phyloP scores from a whole-genome alignment of 345 rosid genomes.

The Cardamine resedifolia region DNA sequence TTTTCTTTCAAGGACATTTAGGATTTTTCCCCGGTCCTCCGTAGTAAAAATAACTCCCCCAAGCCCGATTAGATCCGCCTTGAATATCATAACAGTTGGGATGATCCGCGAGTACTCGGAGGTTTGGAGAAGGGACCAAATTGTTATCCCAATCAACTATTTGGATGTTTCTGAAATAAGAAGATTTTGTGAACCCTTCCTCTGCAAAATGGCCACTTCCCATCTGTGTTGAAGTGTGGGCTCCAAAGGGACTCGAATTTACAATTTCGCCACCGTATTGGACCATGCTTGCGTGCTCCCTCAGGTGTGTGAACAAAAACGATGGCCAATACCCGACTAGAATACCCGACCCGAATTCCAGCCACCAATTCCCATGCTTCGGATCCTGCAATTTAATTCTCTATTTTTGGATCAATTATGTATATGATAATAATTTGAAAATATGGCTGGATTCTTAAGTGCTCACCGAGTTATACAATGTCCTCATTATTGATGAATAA shows the following conservation, averaged over 20 bases:
- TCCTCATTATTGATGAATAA: background rate
- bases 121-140: slow-evolving; percentile 65
- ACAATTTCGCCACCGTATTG: slow-evolving; percentile 96
- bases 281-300: slow-evolving; percentile 93
- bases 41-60: slow-evolving; percentile 95
- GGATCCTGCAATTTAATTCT: slow-evolving; percentile 68
- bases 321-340: slow-evolving; percentile 99
- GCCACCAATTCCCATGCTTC: slow-evolving; percentile 99
- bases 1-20: slow-evolving; percentile 56
- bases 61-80: slow-evolving; percentile 75
- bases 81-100: slow-evolving; percentile 88
- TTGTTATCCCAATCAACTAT: slow-evolving; percentile 96
- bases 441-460: too few relatives aligned
- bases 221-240: slow-evolving; percentile 90
- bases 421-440: too few relatives aligned
- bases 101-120: slow-evolving; percentile 78
- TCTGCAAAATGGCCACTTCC: slow-evolving; percentile 96
- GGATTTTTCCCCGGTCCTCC: slow-evolving; percentile 97
- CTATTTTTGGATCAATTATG: background rate
- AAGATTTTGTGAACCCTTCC: slow-evolving; percentile 90
- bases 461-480: background rate
- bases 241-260: slow-evolving; percentile 69
- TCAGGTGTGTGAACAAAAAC: slow-evolving; percentile 75
- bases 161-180: slow-evolving; percentile 90
- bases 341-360: slow-evolving; percentile 93